Evolutionary conservation across 257 asterid genomes (phyloP), one percentile per base, ranked within the genome.

Genomic region (Hygrophila difformis): DNA sequence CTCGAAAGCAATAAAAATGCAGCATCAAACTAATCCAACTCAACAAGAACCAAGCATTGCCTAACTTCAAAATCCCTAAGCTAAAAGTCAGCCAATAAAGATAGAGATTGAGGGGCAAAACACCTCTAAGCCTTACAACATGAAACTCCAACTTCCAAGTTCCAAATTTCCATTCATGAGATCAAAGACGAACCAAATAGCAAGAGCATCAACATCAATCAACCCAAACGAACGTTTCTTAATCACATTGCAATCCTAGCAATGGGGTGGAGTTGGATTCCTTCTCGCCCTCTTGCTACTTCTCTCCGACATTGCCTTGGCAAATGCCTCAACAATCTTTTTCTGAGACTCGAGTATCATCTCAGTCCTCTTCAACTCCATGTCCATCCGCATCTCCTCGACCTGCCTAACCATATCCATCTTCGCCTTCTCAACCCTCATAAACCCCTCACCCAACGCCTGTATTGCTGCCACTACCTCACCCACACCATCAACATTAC

Each of bases 331-430:
- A 20, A 91, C 76, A 43, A 86, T 74, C 73, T 73, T 81, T 62
- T 76, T 89, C 76, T 91, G 95, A 0, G 92, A 80, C 47, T 86
- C 95, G 2, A 91, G 78, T 24, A 91, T 76, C 95, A 86, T 86
- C 69, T 86, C 93, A 0, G 99, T 82, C 62, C 92, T 80, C 79
- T 86, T 91, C 87, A 86, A 70, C 71, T 91, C 99, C 96, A 82
- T 80, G 59, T 91, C 95, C 99, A 86, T 79, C 51, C 93, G 56
- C 93, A 73, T 79, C 66, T 77, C 73, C 70, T 89, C 98, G 26
- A 79, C 65, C 56, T 82, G 85, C 57, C 80, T 65, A 11, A 78
- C 84, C 75, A 81, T 76, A 22, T 91, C 99, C 96, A 91, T 91
- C 65, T 91, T 91, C 69, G 66, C 81, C 63, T 76, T 86, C 95